Evolutionary conservation across 2,329 filamentous ascomycete genomes (phyloP), one percentile per base, ranked within the genome.

Genomic region (Diplodia seriata): DNA sequence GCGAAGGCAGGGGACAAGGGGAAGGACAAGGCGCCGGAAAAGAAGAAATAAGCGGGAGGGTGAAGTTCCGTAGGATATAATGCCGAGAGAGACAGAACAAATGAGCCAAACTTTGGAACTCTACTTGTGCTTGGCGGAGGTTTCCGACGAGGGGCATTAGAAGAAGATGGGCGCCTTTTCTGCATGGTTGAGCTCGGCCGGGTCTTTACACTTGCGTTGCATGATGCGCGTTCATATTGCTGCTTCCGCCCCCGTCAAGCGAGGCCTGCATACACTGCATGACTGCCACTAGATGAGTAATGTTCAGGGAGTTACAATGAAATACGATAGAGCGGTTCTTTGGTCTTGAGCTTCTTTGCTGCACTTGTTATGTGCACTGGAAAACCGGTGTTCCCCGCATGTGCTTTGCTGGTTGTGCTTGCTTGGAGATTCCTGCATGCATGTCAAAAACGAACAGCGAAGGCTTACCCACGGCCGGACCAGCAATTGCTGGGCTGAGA

Each of bases 11-110:
- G 79, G 7, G 81, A 80, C 66, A 89, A 90, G 78, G 84, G 86
- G 70, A 83, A 84, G 73, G 83, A 85, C 70, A 83, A 86, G 62
- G 80, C 83, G 70, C 79, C 82, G 67, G 83, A 82, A 69, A 86
- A 85, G 77, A 87, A 87, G 76, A 87, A 86, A 88, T 77, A 82
- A 67, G 18, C 18, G 15, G 40, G 8, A 18, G 31, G 7, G 23
- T 29, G n/a, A 38, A 20, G 43, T 14, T 36, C 18, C 33, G 47
- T 36, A n/a, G 9, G 43, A 36, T 43, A 18, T 47, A n/a, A 29
- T n/a, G 9, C 20, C 26, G 23, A 4, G 26, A 33, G 26, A 23
- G 14, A 49, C 5, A 26, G 20, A 36, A 43, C n/a, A 51, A 33
- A 26, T 7, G 36, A 59, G 20, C 26, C 29, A 33, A 12, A 63